These are phyloP conservation scores for Mortierella sp. DNA, from an alignment of 371 early-diverging fungal genomes.

Conservation along the genomic window DNA sequence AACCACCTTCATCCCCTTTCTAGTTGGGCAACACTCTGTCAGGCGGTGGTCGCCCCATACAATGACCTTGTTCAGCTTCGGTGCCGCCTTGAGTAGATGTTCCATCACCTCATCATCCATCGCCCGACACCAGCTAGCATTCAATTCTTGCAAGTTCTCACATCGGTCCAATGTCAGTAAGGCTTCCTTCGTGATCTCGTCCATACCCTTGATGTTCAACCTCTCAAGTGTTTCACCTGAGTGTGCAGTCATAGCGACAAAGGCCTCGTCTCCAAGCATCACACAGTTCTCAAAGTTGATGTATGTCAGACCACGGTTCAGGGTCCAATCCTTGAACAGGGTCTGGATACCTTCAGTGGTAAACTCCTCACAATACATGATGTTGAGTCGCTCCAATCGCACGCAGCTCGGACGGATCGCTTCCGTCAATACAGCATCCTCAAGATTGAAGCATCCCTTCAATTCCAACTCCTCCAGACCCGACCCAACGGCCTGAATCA, in stretches of 20 bases:
- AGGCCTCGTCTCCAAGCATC: constrained; percentile 65
- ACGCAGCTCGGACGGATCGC: constrained; percentile 68
- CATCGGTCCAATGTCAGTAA: constrained; percentile 65
- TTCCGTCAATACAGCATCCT: constrained; percentile 66
- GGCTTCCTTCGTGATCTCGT: constrained; percentile 68
- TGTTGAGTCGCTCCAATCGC: constrained; percentile 62
- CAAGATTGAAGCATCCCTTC: constrained; percentile 62
- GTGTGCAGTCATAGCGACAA: constrained; percentile 68
- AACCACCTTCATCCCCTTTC: constrained; percentile 64
- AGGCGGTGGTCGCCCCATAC: constrained; percentile 82
- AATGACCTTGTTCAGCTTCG: constrained; percentile 59
- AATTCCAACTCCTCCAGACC: constrained; percentile 68
- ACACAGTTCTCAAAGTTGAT: constrained; percentile 68
- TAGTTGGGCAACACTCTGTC: constrained; percentile 63
- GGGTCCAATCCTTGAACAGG: constrained; percentile 65
- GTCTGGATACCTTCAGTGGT: constrained; percentile 68
- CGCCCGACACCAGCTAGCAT: constrained; percentile 79
- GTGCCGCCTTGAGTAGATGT: constrained; percentile 60
- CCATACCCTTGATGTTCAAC: constrained; percentile 79
- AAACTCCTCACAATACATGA: constrained; percentile 67
- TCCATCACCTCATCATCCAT: constrained; percentile 77
- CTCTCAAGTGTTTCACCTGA: constrained; percentile 66
- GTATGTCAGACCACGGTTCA: constrained; percentile 58
- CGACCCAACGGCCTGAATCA: constrained; percentile 65
- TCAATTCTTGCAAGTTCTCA: constrained; percentile 61